Evolutionary conservation across 2,329 filamentous ascomycete genomes (phyloP), one percentile per base, ranked within the genome.

Genomic region (Capronia americana): DNA sequence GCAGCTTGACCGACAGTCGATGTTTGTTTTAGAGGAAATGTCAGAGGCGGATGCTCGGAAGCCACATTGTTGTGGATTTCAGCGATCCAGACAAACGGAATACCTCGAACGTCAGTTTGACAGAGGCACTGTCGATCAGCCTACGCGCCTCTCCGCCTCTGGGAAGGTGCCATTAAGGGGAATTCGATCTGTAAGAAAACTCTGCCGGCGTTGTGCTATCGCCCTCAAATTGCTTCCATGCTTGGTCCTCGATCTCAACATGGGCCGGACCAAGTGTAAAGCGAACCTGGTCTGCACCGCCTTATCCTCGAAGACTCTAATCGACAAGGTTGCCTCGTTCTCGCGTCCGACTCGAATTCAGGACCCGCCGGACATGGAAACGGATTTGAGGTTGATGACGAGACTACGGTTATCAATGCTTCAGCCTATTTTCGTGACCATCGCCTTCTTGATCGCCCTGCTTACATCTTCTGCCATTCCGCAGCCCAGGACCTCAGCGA

Each of bases 231-330:
- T 1, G 38, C 17, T 44, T 44, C 38, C 38, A 20, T 44, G 38
- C 7, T 17, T 2, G 4, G 38, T 41, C 4, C 17, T 41, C 4
- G 17, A 41, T n/a, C 38, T 8, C 17, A 11, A 7, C 14, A n/a
- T 41, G 12, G 12, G 4, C 34, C 12, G 12, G 3, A 41, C n/a
- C 38, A 41, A 41, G 14, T 51, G 48, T 23, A 14, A 26, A 26
- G 46, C 5, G 14, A 17, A 14, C 48, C 2, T 51, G 8, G 26
- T 32, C 60, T 53, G 60, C 28, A 24, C 56, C 34, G 20, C 34
- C 7, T 51, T 62, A 14, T 46, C 60, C 23, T 46, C 60, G 14
- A 62, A 48, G 38, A 30, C 51, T 28, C 30, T 56, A 38, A 34
- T 34, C 23, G 17, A 24, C 17, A 11, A 20, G 3, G 50, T 32